Base-by-base conservation (phyloP, 306 rosid genomes). In the Dryas drummondii region DNA sequence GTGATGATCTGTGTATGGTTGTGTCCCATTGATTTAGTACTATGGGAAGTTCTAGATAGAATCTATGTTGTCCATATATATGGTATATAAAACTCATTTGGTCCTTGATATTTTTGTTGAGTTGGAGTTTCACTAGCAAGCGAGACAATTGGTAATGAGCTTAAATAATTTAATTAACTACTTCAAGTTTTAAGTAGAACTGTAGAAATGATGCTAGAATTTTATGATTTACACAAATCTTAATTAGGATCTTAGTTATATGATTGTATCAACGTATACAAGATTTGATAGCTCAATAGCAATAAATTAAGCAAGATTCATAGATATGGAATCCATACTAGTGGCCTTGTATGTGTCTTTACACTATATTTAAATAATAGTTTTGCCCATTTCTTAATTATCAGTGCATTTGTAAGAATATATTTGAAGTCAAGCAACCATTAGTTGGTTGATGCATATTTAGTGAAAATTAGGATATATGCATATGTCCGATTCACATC, bases 121-220 rank as follows among this genome's bases (percentile, higher is more conserved):
- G 84, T 83, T 77, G 87, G 93, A 84, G 69, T 76, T 47, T 83
- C 90, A 86, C 84, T 81, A 76, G 55, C 59, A 37, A 16, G 16
- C 73, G 56, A 76, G 66, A 82, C 51, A 81, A 76, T 46, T 81
- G 62, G 58, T 62, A 57, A 55, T 40, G 44, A 48, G 27, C 37
- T 55, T 83, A 32, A 32, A 32, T 32, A 32, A 32, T 32, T 32
- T 32, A 32, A 1, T 32, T 32, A 41, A 63, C 40, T 41, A 41
- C 27, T 41, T 41, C 75, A 47, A 56, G 40, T 66, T 80, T 76
- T 79, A 69, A 49, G 17, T 46, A 32, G 68, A 63, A 75, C 47
- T 55, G 17, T 46, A 32, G 68, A 63, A 75, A 52, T 55, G 72
- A 40, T 53, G 16, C 76, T 50, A 62, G 9, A 59, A 67, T 53